Base-by-base conservation (phyloP, 2,329 filamentous ascomycete species). In the Didymella arachidicola region DNA sequence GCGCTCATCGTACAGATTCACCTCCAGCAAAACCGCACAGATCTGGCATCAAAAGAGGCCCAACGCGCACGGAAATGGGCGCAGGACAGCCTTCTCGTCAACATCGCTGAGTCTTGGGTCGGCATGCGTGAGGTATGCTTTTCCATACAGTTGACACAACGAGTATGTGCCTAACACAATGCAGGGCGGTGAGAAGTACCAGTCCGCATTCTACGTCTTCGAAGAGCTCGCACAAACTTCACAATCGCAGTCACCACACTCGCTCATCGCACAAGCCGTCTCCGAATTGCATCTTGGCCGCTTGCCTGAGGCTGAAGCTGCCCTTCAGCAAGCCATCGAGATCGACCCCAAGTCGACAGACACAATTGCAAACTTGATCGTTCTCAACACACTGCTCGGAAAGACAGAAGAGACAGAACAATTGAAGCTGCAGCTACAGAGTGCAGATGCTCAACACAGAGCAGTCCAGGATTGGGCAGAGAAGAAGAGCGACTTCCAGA, bases 191-290 rank as follows among this genome's bases (percentile, higher is more conserved):
- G 93, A 97, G 69, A 95, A 92, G 77, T 98, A 98, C 79, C 95
- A 98, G 74, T 91, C 95, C 73, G 89, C 94, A 18, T 98, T 96
- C 79, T 98, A 99, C 82, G 94, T 98, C 61, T 98, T 92, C 72
- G 94, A 98, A 79, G 95, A 99, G 79, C 86, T 98, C 47, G 94
- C 95, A 4, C 92, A 96, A 74, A 89, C 91, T 27, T 89, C 93
- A 2, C 88, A 91, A 30, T 93, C 91, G 18, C 88, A 92, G 47
- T 91, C 91, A 16, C 84, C 89, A 51, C 84, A 88, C 66, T 90
- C 87, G 18, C 85, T 97, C 54, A 87, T 97, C 60, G 89, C 92
- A 19, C 95, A 98, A 80, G 94, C 93, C 26, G 87, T 98, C 26
- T 90, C 92, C 25, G 94, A 99, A 78, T 81, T 98, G 52, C 95